Base-by-base conservation (phyloP, 345 rosid genomes). In the Aquilaria malaccensis region DNA sequence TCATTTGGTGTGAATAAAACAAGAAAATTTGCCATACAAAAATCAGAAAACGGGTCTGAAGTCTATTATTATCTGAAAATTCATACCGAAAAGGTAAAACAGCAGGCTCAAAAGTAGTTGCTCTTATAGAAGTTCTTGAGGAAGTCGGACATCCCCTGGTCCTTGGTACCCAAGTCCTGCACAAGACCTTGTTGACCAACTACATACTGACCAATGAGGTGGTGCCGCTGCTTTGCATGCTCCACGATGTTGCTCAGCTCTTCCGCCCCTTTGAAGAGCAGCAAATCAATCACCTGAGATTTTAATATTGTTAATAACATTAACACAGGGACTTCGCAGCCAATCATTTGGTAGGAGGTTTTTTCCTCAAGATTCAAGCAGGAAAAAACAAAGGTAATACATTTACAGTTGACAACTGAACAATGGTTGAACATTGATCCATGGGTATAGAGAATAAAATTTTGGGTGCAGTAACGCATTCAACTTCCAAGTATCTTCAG, bases 161-260 rank as follows among this genome's bases (percentile, higher is more conserved):
- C 97, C 74, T 89, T 85, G 77, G 71, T 48, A 68, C 71, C 81
- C 45, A 70, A 67, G 55, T 93, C 91, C 72, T 87, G 96, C 62
- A 81, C 79, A 15, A 85, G 89, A 65, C 92, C 95, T 60, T 72
- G 80, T 33, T 33, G 67, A 62, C 96, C 90, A 7, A 83, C 67
- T 31, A 93, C 95, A 54, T 93, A 93, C 60, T 89, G 97, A 33
- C 98, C 98, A 31, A 93, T 85, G 33, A 93, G 74, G 75, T 93
- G 98, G 70, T 89, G 98, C 64, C 98, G 93, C 83, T 93, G 98
- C 82, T 93, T 93, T n/a, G 96, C 91, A 65, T 93, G 98, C 76
- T 87, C 96, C 31, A 66, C 70, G 9, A 93, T 74, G 70, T 93
- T 89, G 71, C 70, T 76, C 65, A 93, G 83, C 73, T 93, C 98